phyloP scores from a whole-genome alignment of 2,329 filamentous ascomycete species.

The Chaetomium olivaceum region DNA sequence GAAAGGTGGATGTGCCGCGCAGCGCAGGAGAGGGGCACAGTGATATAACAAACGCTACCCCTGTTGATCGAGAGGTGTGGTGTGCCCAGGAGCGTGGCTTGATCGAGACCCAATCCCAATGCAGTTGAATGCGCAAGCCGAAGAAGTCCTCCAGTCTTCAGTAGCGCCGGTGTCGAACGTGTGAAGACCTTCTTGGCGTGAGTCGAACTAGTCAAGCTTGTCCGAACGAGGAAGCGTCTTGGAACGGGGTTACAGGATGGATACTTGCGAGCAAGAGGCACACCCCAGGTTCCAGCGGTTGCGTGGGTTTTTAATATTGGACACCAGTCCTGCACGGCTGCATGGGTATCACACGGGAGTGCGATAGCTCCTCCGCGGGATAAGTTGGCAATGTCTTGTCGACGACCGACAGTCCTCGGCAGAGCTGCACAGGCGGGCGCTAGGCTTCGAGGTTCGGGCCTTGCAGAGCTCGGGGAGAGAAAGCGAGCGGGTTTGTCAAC shows the following conservation, averaged over 20 bases:
- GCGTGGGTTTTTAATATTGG: conserved; percentile 57
- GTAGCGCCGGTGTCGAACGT: neutral
- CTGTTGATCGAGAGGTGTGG: neutral
- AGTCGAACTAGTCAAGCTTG: neutral
- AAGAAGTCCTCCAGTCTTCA: neutral
- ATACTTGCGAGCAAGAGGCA: conserved; percentile 24
- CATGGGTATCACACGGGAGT: conserved; percentile 35
- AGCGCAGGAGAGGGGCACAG: conserved; percentile 21
- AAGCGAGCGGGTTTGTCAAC: neutral
- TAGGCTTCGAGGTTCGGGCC: conserved; percentile 26
- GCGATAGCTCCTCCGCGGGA: conserved; percentile 14
- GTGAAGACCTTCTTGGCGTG: conserved; percentile 4
- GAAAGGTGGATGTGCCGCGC: conserved; percentile 12
- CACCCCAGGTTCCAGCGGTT: conserved; percentile 42
- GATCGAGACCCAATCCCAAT: neutral
- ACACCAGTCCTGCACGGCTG: conserved; percentile 43
- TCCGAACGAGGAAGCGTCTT: neutral
- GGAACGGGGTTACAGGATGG: neutral
- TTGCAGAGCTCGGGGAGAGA: conserved; percentile 14
- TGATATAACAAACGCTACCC: conserved; percentile 18
- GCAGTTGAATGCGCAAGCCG: neutral
- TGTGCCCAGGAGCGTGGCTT: conserved; percentile 2
- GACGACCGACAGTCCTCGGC: conserved; percentile 21
- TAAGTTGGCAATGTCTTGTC: conserved; percentile 8
- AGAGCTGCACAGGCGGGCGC: conserved; percentile 28